Evolutionary conservation across 306 rosid genomes (phyloP).

Genomic region (Prunus padus): DNA sequence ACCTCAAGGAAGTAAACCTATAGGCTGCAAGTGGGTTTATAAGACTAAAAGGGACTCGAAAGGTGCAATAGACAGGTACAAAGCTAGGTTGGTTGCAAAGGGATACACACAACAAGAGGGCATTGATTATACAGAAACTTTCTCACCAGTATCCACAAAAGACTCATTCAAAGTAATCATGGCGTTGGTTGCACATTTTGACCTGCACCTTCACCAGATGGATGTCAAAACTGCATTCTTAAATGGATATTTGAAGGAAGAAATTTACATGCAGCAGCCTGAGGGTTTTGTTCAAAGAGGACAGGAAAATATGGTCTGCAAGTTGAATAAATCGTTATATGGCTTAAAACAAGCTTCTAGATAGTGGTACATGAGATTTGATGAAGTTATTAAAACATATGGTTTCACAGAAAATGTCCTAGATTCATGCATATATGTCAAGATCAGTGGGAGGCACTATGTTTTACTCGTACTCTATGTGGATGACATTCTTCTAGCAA

Average conservation of each 20-base stretch:
- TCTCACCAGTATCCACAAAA: background rate
- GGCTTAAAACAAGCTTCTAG: background rate
- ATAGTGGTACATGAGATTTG: no score
- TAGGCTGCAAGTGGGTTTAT: background rate
- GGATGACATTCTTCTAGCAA: no score
- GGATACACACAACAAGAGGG: no score
- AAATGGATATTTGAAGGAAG: background rate
- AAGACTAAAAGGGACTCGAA: background rate
- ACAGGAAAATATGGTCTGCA: background rate
- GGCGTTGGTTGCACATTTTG: background rate
- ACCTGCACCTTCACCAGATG: background rate
- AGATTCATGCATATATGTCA: no score
- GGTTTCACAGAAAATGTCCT: no score
- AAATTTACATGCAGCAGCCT: background rate
- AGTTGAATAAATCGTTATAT: background rate
- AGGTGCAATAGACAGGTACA: background rate
- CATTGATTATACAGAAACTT: no score
- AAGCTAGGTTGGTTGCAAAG: background rate
- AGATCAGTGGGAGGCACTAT: no score
- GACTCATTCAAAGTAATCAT: background rate
- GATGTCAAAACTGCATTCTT: background rate
- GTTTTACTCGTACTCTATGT: no score
- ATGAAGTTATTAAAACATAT: no score
- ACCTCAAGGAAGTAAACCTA: background rate
- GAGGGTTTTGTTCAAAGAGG: background rate